Percentiles rank a stretch among this genome's conserved stretches.
Conservation (phyloP, 2,329 filamentous ascomycete genomes). For the Thermochaetoides dissita region DNA sequence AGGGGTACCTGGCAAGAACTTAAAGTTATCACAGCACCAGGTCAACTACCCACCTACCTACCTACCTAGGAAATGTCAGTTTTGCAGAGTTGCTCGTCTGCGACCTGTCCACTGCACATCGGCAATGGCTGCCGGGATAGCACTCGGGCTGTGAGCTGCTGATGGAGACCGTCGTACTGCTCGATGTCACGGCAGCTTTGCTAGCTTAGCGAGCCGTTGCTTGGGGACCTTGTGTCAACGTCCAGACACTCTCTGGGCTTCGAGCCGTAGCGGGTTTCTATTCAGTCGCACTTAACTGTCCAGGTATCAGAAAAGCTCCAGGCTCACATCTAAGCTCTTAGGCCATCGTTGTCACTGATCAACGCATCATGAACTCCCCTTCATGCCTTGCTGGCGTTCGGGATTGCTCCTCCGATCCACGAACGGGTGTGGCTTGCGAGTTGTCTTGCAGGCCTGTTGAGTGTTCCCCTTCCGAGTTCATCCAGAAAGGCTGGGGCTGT, state of each 20-base stretch:
- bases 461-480: constrained; percentile 1
- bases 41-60: too few relatives aligned
- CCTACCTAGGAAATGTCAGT: too few relatives aligned
- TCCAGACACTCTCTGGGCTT: too few relatives aligned
- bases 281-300: too few relatives aligned
- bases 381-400: constrained; percentile 6
- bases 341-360: too few relatives aligned
- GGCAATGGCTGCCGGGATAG: background rate
- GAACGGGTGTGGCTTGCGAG: background rate
- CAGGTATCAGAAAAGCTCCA: background rate
- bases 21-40: background rate
- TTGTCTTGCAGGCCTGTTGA: background rate
- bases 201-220: too few relatives aligned
- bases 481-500: background rate
- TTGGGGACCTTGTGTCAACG: too few relatives aligned
- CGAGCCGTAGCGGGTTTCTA: too few relatives aligned
- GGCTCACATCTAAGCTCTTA: background rate
- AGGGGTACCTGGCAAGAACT: background rate
- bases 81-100: too few relatives aligned
- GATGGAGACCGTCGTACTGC: too few relatives aligned
- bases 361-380: constrained; percentile 2
- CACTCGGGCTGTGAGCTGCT: too few relatives aligned
- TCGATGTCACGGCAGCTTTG: too few relatives aligned
- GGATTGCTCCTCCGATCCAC: constrained; percentile 5
- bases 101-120: constrained; percentile 1